Evolutionary conservation across 228 moss, liverwort and hornwort genomes (phyloP), one percentile per base, ranked within the genome.

Genomic region (Sphagnum fallax): DNA sequence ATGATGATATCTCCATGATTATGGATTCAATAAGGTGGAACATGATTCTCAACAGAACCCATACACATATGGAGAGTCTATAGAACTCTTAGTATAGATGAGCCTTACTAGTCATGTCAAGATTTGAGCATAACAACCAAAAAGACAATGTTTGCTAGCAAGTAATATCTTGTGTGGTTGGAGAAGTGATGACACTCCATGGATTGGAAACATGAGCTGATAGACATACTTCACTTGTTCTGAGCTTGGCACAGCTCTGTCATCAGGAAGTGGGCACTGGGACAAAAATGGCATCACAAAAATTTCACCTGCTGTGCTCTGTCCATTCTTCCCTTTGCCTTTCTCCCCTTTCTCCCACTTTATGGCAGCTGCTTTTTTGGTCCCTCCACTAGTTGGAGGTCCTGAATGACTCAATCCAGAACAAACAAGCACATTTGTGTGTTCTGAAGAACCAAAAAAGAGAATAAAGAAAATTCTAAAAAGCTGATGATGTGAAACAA

Each of bases 231-330:
- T 82, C 11, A 76, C 80, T 11, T 67, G 73, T 67, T 80, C 75
- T 63, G 88, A 88, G 60, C 69, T 76, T 16, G 88, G 75, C 16
- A 76, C 72, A 69, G 73, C 68, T 47, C 76, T 78, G 63, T 78
- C 82, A 51, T 62, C 70, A 64, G 83, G 88, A 66, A 85, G 74
- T 52, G 78, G 74, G 64, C 78, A 76, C 61, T 83, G 82, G 61
- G 85, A 74, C 70, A 88, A 70, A 71, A 74, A 78, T 61, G 88
- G 85, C 75, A 88, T 82, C 68, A 83, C 85, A 58, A 85, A 60
- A 69, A 83, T 72, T 65, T 83, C 83, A 0, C 85, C 85, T 10
- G 82, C 78, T 14, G 80, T 88, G 53, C 78, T 82, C 55, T 73
- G 78, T 51, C 59, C 67, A 59, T 72, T 71, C 61, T 70, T 80